These are phyloP conservation scores for Globisporangium irregulare DNA, from an alignment of 352 stramenopile genomes.

Conservation along the genomic window DNA sequence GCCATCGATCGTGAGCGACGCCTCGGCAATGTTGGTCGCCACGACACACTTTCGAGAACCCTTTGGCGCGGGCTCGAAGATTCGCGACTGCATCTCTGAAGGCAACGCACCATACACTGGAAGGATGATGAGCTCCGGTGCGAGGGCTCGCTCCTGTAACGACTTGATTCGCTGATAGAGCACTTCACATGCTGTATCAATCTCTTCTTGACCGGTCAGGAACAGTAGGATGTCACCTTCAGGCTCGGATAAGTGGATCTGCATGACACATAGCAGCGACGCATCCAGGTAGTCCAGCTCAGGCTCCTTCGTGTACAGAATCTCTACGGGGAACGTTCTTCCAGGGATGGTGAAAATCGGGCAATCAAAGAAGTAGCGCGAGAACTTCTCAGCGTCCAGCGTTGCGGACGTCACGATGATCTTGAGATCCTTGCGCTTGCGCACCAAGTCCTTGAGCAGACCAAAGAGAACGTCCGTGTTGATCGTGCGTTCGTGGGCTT, in stretches of 20 bases:
- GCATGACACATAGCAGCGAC: conserved; percentile 97
- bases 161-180: conserved; percentile 97
- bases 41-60: conserved; percentile 98
- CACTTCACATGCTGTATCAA: conserved; percentile 98
- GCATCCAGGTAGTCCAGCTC: conserved; percentile 98
- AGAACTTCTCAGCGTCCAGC: conserved; percentile 98
- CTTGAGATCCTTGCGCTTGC: conserved; percentile 86
- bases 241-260: conserved; percentile 98
- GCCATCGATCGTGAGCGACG: conserved; percentile 99
- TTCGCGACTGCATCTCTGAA: conserved; percentile 98
- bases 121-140: conserved; percentile 97
- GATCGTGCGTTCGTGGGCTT: conserved; percentile 98
- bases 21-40: conserved; percentile 99
- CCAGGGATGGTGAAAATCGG: conserved; percentile 99
- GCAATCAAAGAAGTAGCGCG: conserved; percentile 96
- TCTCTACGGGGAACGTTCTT: conserved; percentile 97
- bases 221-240: conserved; percentile 99
- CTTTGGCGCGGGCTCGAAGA: conserved; percentile 97
- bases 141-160: conserved; percentile 90
- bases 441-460: conserved; percentile 87
- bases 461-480: conserved; percentile 99
- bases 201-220: conserved; percentile 99
- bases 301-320: conserved; percentile 98
- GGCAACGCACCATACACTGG: conserved; percentile 98
- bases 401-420: conserved; percentile 94